Conservation (phyloP, 495 filamentous ascomycete genomes). For the Xylaria curta region DNA sequence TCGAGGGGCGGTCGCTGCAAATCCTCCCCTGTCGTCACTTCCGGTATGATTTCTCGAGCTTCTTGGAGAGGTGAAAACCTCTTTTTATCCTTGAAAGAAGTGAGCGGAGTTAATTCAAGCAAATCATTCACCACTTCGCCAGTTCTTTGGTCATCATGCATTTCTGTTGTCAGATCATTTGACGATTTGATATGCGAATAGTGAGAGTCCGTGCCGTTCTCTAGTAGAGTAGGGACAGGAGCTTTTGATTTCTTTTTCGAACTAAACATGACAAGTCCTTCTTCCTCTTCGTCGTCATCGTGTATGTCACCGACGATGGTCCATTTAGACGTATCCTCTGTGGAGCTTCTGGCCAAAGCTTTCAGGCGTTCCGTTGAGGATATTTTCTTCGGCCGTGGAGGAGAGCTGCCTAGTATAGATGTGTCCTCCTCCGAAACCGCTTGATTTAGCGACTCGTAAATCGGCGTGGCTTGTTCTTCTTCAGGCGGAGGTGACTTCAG, state of each 20-base stretch:
- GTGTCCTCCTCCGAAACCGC: conserved; percentile 30
- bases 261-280: conserved; percentile 40
- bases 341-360: conserved; percentile 50
- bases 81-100: conserved; percentile 39
- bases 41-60: conserved; percentile 18
- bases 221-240: conserved; percentile 22
- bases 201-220: conserved; percentile 22
- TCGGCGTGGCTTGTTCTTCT: conserved; percentile 33
- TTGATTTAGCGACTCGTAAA: conserved; percentile 31
- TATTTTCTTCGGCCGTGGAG: conserved; percentile 51
- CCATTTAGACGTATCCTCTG: conserved; percentile 52
- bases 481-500: conserved; percentile 28
- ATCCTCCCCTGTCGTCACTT: conserved; percentile 11
- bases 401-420: conserved; percentile 47
- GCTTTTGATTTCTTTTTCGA: conserved; percentile 28
- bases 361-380: conserved; percentile 54
- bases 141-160: conserved; percentile 19
- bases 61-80: conserved; percentile 33
- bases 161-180: conserved; percentile 15
- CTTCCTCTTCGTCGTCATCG: conserved; percentile 46
- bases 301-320: conserved; percentile 46
- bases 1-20: not conserved
- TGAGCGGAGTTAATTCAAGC: conserved; percentile 36
- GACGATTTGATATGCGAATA: not conserved
- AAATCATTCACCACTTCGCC: conserved; percentile 31